Conservation (phyloP, 176 grass and related monocot genomes). For the Thinopyrum elongatum region DNA sequence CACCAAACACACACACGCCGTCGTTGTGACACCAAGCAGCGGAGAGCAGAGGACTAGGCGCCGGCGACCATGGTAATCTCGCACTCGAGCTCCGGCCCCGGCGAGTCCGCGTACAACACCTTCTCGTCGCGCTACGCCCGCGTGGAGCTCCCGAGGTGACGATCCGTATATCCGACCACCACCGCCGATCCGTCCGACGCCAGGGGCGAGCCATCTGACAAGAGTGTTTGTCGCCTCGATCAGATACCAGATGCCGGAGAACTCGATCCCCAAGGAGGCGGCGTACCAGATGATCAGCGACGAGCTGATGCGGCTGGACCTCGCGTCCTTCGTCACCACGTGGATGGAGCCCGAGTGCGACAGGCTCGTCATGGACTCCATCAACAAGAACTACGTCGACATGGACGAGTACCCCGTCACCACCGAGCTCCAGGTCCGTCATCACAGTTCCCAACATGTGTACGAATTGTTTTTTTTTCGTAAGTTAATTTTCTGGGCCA, state of each 20-base stretch:
- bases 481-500: no score
- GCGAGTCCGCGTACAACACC: constrained; percentile 34
- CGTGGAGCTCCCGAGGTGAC: constrained; percentile 49
- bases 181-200: not conserved
- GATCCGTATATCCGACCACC: no score
- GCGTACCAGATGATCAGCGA: constrained; percentile 99
- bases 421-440: constrained; percentile 84
- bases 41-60: not conserved
- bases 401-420: constrained; percentile 99
- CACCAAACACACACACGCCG: no score
- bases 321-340: constrained; percentile 96
- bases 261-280: constrained; percentile 90
- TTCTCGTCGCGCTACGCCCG: constrained; percentile 77
- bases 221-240: not conserved
- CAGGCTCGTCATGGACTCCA: constrained; percentile 83
- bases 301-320: constrained; percentile 96
- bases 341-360: constrained; percentile 99
- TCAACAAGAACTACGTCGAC: constrained; percentile 99
- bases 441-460: not conserved
- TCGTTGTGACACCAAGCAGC: no score
- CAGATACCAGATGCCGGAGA: constrained; percentile 90
- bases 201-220: not conserved
- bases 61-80: constrained; percentile 67
- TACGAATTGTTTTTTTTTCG: no score
- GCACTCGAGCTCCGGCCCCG: constrained; percentile 10